Evolutionary conservation across 179 eudicot genomes (phyloP), one percentile per base, ranked within the genome.

Genomic region (Sideroxylon spinosum): DNA sequence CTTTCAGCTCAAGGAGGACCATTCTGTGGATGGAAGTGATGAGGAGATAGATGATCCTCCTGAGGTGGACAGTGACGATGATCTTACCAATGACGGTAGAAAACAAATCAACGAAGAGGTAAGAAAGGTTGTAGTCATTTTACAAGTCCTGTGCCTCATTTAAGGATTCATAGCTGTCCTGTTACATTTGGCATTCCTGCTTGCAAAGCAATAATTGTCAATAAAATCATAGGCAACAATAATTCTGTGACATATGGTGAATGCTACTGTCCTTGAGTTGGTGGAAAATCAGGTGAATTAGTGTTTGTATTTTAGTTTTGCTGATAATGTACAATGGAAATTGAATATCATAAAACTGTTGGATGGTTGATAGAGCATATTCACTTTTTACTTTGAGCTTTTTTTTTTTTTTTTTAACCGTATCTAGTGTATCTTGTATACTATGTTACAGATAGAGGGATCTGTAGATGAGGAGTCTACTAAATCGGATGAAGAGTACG

Each of bases 391-490:
- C 56, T 7, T 52, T 52, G 56, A 52, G 56, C 16, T 10, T 52
- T 23, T 28, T 19, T 65, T 23, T 75, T 75, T 7, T 25, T 17
- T 37, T 4, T 37, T 37, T 3, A 3, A 37, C 44, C 44, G 5
- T 37, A 37, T 37, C 2, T 37, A 37, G 2, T 2, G 9, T 10
- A 7, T 44, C 49, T 17, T 49, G 48, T 78, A 76, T 71, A 22
- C 37, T 71, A 29, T 70, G 61, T 61, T 59, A 50, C 90, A 95
- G 97, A 78, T 95, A 82, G 98, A 93, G 81, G 98, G 98, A 7
- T 95, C 98, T 14, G 97, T 95, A 44, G 98, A 95, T 60, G 98
- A 95, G 85, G 92, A 78, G 73, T 95, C 97, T 9, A 89, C 93
- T 9, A 87, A 91, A 79, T 95, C 97, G 17, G 98, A 94, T 49